These are phyloP conservation scores for Lophium mytilinum DNA, from an alignment of 495 filamentous ascomycete species.

Conservation along the genomic window DNA sequence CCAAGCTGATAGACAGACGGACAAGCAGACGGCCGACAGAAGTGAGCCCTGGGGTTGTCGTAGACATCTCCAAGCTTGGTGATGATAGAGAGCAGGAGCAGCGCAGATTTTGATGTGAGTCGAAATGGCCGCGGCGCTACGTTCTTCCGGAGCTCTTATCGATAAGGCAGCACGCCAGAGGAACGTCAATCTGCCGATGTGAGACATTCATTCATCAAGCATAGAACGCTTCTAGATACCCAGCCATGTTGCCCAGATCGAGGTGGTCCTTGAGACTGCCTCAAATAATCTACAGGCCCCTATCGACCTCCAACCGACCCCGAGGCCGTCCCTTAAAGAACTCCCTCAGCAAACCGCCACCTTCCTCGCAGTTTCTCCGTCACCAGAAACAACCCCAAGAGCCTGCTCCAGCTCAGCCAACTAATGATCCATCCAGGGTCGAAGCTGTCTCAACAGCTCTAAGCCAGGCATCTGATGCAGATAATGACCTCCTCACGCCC, in stretches of 20 bases:
- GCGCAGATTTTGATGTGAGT: neutral
- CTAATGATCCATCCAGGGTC: constrained; percentile 5
- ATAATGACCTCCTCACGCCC: constrained; percentile 29
- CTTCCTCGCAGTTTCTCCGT: neutral
- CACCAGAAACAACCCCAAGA: neutral
- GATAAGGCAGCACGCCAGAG: neutral
- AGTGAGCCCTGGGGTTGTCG: neutral
- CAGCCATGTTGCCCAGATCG: neutral
- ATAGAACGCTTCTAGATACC: neutral
- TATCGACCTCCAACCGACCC: constrained; percentile 4
- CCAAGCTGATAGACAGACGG: neutral
- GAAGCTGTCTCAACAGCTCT: constrained; percentile 23
- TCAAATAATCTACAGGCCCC: neutral
- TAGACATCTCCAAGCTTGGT: neutral
- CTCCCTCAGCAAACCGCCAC: neutral
- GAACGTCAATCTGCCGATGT: neutral
- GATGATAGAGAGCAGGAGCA: neutral
- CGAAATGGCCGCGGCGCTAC: neutral
- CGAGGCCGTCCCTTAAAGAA: neutral
- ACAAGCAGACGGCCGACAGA: neutral
- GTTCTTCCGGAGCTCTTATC: neutral
- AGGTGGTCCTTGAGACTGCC: constrained; percentile 12
- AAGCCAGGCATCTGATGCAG: constrained; percentile 7
- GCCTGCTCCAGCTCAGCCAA: neutral
- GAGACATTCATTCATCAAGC: neutral